Percentiles rank a stretch among this genome's conserved stretches.
phyloP scores from a whole-genome alignment of 345 rosid species.

The Arabis hirsuta region DNA sequence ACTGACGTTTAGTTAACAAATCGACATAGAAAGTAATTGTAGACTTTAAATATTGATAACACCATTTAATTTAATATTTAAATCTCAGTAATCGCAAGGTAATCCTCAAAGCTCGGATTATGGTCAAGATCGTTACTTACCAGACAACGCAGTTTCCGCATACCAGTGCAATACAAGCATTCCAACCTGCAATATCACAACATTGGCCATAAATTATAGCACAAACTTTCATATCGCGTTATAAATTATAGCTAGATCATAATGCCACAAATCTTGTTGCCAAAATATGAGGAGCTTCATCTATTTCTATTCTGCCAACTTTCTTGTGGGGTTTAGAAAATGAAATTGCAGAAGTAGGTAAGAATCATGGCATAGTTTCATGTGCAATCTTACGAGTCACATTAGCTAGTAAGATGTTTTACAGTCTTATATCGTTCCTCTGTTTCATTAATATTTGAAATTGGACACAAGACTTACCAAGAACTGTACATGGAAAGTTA shows the following conservation, averaged over 20 bases:
- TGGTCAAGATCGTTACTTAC: constrained; percentile 52
- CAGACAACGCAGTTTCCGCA: constrained; percentile 98
- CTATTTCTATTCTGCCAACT: too few species aligned
- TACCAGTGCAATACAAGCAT: constrained; percentile 96
- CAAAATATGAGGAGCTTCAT: not conserved
- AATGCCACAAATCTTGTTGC: not conserved
- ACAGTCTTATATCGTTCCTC: not conserved
- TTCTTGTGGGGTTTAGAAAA: too few species aligned
- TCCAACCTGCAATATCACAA: constrained; percentile 73
- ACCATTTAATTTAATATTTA: not conserved
- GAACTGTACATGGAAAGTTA: constrained; percentile 97
- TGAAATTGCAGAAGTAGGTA: too few species aligned
- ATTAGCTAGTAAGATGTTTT: not conserved
- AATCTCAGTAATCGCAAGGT: not conserved
- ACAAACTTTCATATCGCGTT: constrained; percentile 5
- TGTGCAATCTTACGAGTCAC: constrained; percentile 19
- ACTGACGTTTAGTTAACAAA: not conserved
- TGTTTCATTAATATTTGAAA: constrained; percentile 20
- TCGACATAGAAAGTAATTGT: not conserved
- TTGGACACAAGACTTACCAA: constrained; percentile 61
- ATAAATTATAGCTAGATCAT: constrained; percentile 8
- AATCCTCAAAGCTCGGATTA: not conserved
- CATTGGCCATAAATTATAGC: not conserved
- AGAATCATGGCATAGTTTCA: not conserved
- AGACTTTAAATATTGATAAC: not conserved